Conservation (phyloP, 768 basidiomycete genomes). For the Trichaptum fuscoviolaceum region DNA sequence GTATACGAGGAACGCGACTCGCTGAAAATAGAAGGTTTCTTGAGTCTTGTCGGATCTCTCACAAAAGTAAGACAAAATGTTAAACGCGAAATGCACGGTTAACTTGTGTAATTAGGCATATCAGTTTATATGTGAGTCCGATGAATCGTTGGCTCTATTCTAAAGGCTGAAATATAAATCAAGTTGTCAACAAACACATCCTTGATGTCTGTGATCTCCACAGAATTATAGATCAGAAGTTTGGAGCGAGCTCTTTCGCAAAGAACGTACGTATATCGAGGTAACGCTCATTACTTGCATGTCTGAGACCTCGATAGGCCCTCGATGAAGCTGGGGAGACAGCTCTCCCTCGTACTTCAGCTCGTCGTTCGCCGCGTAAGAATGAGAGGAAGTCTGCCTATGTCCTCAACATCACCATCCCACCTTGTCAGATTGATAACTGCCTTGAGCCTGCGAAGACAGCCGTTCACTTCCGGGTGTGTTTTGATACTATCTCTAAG, state of each 20-base stretch:
- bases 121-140: conserved; percentile 76
- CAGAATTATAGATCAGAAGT: conserved; percentile 57
- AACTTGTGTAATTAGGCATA: conserved; percentile 46
- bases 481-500: conserved; percentile 13
- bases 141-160: conserved; percentile 5
- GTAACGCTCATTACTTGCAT: conserved; percentile 2
- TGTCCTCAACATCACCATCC: conserved; percentile 69
- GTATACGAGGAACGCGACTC: conserved; percentile 45
- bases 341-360: conserved; percentile 42
- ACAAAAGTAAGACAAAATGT: conserved; percentile 52
- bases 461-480: conserved; percentile 61
- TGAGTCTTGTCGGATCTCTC: conserved; percentile 69
- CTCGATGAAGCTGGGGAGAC: conserved; percentile 60
- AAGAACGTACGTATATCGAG: conserved; percentile 49
- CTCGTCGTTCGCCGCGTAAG: conserved; percentile 73
- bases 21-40: conserved; percentile 71
- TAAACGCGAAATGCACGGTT: conserved; percentile 13
- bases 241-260: conserved; percentile 65
- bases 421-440: conserved; percentile 66
- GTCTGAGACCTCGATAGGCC: conserved; percentile 35
- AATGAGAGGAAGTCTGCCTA: conserved; percentile 77
- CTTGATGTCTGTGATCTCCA: conserved; percentile 63
- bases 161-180: conserved; percentile 6
- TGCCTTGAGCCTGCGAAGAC: conserved; percentile 76
- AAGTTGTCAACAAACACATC: conserved; percentile 79